These are phyloP conservation scores for Trichophyton verrucosum DNA, from an alignment of 2,329 filamentous ascomycete species.

Conservation along the genomic window DNA sequence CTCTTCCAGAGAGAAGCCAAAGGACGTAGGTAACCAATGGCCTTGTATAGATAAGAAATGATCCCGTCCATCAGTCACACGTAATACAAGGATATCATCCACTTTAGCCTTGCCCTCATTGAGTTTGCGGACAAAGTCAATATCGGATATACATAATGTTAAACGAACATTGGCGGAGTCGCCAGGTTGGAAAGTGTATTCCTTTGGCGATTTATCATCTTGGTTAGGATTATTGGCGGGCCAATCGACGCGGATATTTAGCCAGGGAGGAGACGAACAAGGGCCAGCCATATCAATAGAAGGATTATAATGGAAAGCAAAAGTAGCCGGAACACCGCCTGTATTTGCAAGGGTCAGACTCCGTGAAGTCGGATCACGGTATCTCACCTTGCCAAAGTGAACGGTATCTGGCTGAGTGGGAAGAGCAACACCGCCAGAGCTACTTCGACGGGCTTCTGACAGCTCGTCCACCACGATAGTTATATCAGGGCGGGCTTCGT, in stretches of 20 bases:
- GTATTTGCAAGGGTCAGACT: conserved; percentile 85
- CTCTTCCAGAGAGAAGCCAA: conserved; percentile 78
- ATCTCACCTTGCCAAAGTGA: conserved; percentile 65
- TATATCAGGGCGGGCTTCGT: conserved; percentile 71
- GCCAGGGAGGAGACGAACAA: conserved; percentile 49
- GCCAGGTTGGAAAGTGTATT: conserved; percentile 66
- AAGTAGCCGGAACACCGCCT: conserved; percentile 63
- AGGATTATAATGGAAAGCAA: conserved; percentile 67
- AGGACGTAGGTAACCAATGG: conserved; percentile 66
- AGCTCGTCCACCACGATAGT: conserved; percentile 64
- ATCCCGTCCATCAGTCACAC: conserved; percentile 72
- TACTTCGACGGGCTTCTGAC: conserved; percentile 9
- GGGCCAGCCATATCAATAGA: conserved; percentile 34
- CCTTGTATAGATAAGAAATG: conserved; percentile 78
- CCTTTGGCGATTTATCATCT: conserved; percentile 22
- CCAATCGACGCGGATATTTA: conserved; percentile 53
- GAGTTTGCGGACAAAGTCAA: conserved; percentile 53
- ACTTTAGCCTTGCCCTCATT: conserved; percentile 56
- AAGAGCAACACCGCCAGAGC: conserved; percentile 25
- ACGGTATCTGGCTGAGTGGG: conserved; percentile 43
- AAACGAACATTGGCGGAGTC: conserved; percentile 64
- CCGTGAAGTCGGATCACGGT: conserved; percentile 52
- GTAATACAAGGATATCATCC: conserved; percentile 79
- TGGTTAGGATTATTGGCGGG: conserved; percentile 29
- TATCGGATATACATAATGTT: conserved; percentile 51